Base-by-base conservation (phyloP, 768 basidiomycete genomes). In the Pisolithus sp. region DNA sequence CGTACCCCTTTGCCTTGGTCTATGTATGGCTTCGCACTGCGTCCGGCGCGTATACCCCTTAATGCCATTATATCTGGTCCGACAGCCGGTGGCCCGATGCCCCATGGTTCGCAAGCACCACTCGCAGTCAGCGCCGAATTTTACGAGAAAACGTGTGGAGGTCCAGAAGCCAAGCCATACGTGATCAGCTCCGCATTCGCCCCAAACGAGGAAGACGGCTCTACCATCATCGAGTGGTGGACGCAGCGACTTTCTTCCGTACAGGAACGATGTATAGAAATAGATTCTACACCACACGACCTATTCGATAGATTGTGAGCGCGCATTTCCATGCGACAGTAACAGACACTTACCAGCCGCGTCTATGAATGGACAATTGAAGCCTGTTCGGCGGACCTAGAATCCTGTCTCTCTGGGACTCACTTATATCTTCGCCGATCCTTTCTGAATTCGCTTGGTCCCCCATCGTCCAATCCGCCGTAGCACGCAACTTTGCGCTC, bases 11-110 rank as follows among this genome's bases (percentile, higher is more conserved):
- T 80, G 28, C 76, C 76, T 3, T 82, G 78, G 62, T 77, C 79
- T 2, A 48, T 81, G 0, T 80, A 82, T 53, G 78, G 77, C 54
- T 73, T 78, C 50, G 69, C 76, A 0, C 68, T 82, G 49, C 73
- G 81, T 20, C 75, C 78, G 4, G 68, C 75, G 0, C 69, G 71
- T 4, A 71, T 82, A 43, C 83, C 83, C 0, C 59, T 84, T 38
- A 80, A 82, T 43, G 79, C 82, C 1, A 79, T 82, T 54, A 68
- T 84, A 18, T 70, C 75, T 0, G 81, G 83, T 0, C 79, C 81
- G 5, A 70, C 77, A 1, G 78, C 79, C 4, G 81, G 82, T 1
- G 78, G 73, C 0, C 66, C 71, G 24, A 67, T 69, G 54, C 49
- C 67, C 6, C 34, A 61, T 4, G 53, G 64, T 9, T 55, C 57